phyloP scores from a whole-genome alignment of 2,329 filamentous ascomycete genomes.

The Clonostachys rhizophaga region DNA sequence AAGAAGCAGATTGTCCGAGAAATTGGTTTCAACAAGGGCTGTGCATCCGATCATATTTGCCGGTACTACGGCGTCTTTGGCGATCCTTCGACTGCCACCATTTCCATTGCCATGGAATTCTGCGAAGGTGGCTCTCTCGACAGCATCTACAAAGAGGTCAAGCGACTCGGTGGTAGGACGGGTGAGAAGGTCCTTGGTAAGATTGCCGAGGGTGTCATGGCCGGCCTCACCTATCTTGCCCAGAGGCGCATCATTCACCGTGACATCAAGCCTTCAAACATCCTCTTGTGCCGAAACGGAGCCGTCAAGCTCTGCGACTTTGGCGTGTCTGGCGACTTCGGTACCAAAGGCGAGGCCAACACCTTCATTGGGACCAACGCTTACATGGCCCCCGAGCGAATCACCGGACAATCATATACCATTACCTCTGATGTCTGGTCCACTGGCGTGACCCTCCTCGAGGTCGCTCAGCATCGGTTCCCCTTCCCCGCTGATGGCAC shows the following conservation, averaged over 20 bases:
- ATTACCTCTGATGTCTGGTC: conserved; percentile 99
- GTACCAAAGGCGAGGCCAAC: conserved; percentile 96
- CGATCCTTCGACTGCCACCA: conserved; percentile 91
- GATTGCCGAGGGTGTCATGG: conserved; percentile 90
- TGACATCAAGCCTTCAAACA: conserved; percentile 98
- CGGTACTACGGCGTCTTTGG: conserved; percentile 97
- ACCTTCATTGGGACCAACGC: conserved; percentile 99
- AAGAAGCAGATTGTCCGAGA: conserved; percentile 98
- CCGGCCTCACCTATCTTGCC: conserved; percentile 91
- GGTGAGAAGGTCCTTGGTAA: conserved; percentile 97
- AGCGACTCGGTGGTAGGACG: conserved; percentile 87
- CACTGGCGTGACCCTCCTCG: conserved; percentile 91
- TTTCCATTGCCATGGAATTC: conserved; percentile 98
- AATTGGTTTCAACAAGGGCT: conserved; percentile 96
- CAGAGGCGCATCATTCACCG: conserved; percentile 96
- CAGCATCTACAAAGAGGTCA: conserved; percentile 96
- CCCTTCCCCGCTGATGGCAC: conserved; percentile 96
- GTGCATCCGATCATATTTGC: conserved; percentile 93
- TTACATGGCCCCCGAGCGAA: conserved; percentile 98
- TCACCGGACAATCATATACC: conserved; percentile 95
- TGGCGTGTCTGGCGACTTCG: conserved; percentile 95
- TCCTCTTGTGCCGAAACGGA: conserved; percentile 84
- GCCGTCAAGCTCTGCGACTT: conserved; percentile 99
- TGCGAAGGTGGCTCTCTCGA: conserved; percentile 95
- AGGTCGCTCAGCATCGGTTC: conserved; percentile 98